Base-by-base conservation (phyloP, 208 protist species). In the Leishmania lainsoni region DNA sequence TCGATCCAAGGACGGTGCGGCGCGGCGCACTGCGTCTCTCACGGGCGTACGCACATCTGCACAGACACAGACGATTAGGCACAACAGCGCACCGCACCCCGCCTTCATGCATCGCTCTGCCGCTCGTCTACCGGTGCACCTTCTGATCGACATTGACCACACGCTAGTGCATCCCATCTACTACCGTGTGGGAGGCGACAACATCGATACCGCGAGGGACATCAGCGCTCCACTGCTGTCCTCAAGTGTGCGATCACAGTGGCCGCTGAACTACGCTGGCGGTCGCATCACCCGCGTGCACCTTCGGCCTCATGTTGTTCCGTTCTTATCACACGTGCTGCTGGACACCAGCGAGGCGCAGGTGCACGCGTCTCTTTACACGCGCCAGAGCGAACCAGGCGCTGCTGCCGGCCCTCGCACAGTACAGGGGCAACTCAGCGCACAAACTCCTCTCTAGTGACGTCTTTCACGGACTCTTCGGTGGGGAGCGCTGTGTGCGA, bases 101-200 rank as follows among this genome's bases (percentile, higher is more conserved):
- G 6, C 66, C 66, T 16, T 72, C 66, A 75, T 75, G 70, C 42
- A 17, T 9, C 70, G 70, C 45, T 17, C 48, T 54, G 6, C 45
- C 8, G 20, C 66, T 56, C 81, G 73, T n/a, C 78, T 88, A 42
- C 79, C 82, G 3, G 80, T 92, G 10, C 83, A 89, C 68, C 9
- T 92, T 48, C 54, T 94, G 68, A 58, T 94, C 9, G 89, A 92
- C 83, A 92, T 94, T 78, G 89, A 92, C 72, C 73, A 85, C 75
- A 92, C 91, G 29, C 81, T 94, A 29, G 78, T 90, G 52, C 68
- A 80, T 49, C 59, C 76, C 16, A 65, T 76, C 70, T 54, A 39
- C 70, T 10, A 16, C 8, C 49, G 14, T 35, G 12, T 66, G 1
- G 61, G 3, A 29, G 61, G 61, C 29, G 2, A 20, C 61, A 66